Base-by-base conservation (phyloP, 1,284 basidiomycete genomes). In the Melampsora americana region DNA sequence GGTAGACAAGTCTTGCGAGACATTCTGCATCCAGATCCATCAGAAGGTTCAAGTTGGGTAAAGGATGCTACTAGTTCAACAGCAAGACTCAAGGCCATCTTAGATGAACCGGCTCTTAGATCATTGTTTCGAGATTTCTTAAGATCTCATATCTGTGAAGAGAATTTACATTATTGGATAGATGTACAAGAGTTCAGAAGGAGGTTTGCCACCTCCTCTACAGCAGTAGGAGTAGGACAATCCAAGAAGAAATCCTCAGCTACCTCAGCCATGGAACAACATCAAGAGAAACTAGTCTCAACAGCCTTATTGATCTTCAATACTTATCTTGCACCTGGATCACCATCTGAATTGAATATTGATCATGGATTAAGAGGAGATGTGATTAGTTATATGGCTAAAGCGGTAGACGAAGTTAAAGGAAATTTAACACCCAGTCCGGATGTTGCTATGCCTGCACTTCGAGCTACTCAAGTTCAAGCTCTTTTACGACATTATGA, bases 171-270 rank as follows among this genome's bases (percentile, higher is more conserved):
- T 65, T 99, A 97, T 85, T 99, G 94, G 91, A 84, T 98, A 72
- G 96, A 98, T 81, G 95, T 97, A 0, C 89, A 94, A 83, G 95
- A 99, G 82, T 96, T 99, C 86, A 95, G 94, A 85, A 88, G 91
- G 80, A 90, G 94, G 80, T 99, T 99, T 85, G 90, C 89, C 82
- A 97, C 93, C 77, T 96, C 95, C 0, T 95, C 91, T 5, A 93
- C 90, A 80, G 93, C 95, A 5, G 88, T 91, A 75, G 91, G 92
- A 14, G 87, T 88, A 2, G 82, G 82, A 0, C 74, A 44, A 35
- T 70, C 62, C 53, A 79, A 30, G 70, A 77, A 79, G 46, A 81
- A 83, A 32, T 83, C 85, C 0, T 28, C 81, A 53, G 79, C 79
- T 7, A 75, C 78, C 39, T 80, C 79, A 62, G 92, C 94, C 5